phyloP scores from a whole-genome alignment of 1,284 basidiomycete species.

The Lentinula novae-zelandiae region DNA sequence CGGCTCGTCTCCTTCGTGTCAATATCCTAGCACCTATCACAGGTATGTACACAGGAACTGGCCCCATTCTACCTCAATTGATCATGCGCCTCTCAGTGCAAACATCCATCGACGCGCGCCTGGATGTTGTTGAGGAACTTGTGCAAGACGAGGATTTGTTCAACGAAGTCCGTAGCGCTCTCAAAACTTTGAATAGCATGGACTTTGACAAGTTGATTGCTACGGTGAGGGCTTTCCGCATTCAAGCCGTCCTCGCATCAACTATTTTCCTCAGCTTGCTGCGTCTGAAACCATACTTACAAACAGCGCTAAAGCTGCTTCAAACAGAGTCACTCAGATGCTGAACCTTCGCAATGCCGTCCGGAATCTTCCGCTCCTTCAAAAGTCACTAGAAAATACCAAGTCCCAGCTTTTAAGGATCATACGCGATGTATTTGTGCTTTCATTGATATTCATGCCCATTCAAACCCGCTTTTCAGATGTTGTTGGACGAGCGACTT shows the following conservation, averaged over 20 bases:
- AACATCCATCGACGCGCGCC: slow-evolving; percentile 69
- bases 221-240: slow-evolving; percentile 42
- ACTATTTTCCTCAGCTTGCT: slow-evolving; percentile 44
- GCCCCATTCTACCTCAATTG: too few species aligned
- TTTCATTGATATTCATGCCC: background rate
- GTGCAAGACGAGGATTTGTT: slow-evolving; percentile 75
- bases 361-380: slow-evolving; percentile 57
- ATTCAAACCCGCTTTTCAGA: slow-evolving; percentile 33
- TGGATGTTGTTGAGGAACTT: slow-evolving; percentile 84
- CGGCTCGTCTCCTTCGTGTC: slow-evolving; percentile 69
- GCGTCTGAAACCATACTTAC: slow-evolving; percentile 54
- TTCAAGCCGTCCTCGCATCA: background rate
- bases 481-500: slow-evolving; percentile 70
- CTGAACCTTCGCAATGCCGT: slow-evolving; percentile 72
- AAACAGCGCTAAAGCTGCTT: slow-evolving; percentile 58
- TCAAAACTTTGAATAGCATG: slow-evolving; percentile 71
- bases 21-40: slow-evolving; percentile 85
- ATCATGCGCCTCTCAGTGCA: slow-evolving; percentile 37
- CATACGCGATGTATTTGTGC: slow-evolving; percentile 47
- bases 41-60: slow-evolving; percentile 33
- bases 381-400: slow-evolving; percentile 56
- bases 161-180: slow-evolving; percentile 60
- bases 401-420: slow-evolving; percentile 59
- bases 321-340: slow-evolving; percentile 71
- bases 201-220: slow-evolving; percentile 88